Conservation (phyloP, 345 rosid genomes). For the Bruguiera gymnorhiza region DNA sequence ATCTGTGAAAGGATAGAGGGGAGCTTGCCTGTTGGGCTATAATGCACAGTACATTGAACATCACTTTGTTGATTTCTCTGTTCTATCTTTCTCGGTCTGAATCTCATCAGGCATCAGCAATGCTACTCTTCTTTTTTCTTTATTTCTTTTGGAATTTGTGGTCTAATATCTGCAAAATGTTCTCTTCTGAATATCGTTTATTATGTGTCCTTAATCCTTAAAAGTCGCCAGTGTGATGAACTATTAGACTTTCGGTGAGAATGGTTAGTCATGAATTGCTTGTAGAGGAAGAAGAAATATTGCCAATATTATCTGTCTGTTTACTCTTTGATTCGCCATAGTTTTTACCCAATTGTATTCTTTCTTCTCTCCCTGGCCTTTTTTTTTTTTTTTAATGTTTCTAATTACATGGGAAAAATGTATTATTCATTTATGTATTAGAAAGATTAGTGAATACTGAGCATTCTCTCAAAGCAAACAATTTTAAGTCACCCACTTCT, state of each 20-base stretch:
- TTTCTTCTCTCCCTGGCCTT: not conserved
- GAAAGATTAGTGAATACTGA: no score
- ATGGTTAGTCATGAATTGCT: no score
- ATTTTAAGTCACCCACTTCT: no score
- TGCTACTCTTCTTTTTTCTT: not conserved
- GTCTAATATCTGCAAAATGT: constrained; percentile 4
- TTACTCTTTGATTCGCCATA: not conserved
- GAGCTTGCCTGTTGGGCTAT: not conserved
- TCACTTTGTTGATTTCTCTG: constrained; percentile 6
- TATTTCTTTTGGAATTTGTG: not conserved
- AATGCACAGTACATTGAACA: constrained; percentile 12
- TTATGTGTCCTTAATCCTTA: not conserved
- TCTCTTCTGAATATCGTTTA: not conserved
- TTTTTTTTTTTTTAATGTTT: not conserved
- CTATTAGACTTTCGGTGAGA: no score
- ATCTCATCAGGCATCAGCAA: not conserved
- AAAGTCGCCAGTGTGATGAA: not conserved
- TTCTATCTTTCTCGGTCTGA: not conserved
- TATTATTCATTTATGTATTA: not conserved
- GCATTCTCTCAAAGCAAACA: no score
- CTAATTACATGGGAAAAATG: constrained; percentile 1
- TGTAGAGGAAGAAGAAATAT: not conserved
- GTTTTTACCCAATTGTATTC: constrained; percentile 1
- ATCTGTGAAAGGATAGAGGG: constrained; percentile 40
- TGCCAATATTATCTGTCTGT: not conserved